Evolutionary conservation across 805 yeast genomes (phyloP), one percentile per base, ranked within the genome.

Genomic region (Scheffersomyces ergatensis): DNA sequence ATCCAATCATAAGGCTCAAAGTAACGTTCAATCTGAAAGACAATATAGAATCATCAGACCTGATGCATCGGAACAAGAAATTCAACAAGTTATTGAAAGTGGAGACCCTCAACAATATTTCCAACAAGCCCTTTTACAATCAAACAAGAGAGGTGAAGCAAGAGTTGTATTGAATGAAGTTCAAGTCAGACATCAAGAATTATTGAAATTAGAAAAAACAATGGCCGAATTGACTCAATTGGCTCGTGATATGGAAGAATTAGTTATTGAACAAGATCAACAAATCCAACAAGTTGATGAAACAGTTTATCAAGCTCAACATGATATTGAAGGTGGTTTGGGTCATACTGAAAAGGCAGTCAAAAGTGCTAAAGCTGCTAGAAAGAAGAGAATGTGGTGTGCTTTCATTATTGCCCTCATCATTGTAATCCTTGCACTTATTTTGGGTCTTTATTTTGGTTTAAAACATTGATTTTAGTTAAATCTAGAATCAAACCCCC

Each of bases 211-310:
- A 66, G 98, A 92, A 68, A 83, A 88, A 69, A 85, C 96, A 44
- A 89, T 93, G 86, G 89, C 92, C 27, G 99, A 93, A 67, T 79
- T 93, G 66, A 87, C 95, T 32, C 96, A 88, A 71, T 78, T 93
- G 62, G 89, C 93, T 74, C 85, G 85, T 57, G 98, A 93, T 62
- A 88, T 93, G 93, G 97, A 93, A 68, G 87, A 87, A 59, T 74
- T 93, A 67, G 97, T 92, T 36, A 89, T 92, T 52, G 96, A 90
- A 68, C 98, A 93, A 72, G 96, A 90, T 65, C 89, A 80, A 53
- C 82, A 85, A 46, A 83, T 93, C 51, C 86, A 83, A 58, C 85
- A 82, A 57, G 81, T 89, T 49, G 89, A 89, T 60, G 81, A 86
- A 51, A 84, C 87, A 55, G 86, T 90, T 46, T 80, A 72, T 44